Conservation (phyloP, 495 filamentous ascomycete species). For the Penicillium soppii region DNA sequence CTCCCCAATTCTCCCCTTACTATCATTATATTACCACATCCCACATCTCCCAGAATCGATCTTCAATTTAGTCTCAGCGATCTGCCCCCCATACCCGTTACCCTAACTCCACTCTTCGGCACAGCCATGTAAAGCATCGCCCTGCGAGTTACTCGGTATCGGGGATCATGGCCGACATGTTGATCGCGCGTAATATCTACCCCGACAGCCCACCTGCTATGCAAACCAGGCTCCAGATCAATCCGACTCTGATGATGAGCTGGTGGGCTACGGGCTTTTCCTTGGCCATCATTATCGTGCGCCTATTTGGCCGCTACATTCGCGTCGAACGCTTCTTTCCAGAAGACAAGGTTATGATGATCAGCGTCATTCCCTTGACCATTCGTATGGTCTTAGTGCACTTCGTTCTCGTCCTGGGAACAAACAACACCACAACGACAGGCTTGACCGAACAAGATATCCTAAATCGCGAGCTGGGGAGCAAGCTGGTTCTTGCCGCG, state of each 20-base stretch:
- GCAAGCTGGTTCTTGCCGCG: constrained; percentile 51
- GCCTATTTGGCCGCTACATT: constrained; percentile 75
- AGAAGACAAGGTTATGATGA: constrained; percentile 85
- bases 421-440: constrained; percentile 67
- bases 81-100: constrained; percentile 8
- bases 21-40: no score
- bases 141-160: constrained; percentile 20
- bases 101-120: constrained; percentile 8
- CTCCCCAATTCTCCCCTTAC: not conserved
- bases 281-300: constrained; percentile 72
- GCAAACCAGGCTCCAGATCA: constrained; percentile 54
- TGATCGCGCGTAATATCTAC: constrained; percentile 22
- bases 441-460: constrained; percentile 44
- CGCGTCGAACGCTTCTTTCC: constrained; percentile 77
- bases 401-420: constrained; percentile 78
- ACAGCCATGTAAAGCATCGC: constrained; percentile 25
- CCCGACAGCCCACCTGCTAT: constrained; percentile 54
- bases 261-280: constrained; percentile 93
- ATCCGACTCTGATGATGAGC: constrained; percentile 81
- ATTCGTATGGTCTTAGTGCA: constrained; percentile 85
- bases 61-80: constrained; percentile 3
- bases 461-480: constrained; percentile 46
- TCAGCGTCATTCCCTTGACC: constrained; percentile 75
- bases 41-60: not conserved
- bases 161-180: constrained; percentile 26